Conservation (phyloP, 1,284 basidiomycete genomes). For the Laetiporus sulphureus region DNA sequence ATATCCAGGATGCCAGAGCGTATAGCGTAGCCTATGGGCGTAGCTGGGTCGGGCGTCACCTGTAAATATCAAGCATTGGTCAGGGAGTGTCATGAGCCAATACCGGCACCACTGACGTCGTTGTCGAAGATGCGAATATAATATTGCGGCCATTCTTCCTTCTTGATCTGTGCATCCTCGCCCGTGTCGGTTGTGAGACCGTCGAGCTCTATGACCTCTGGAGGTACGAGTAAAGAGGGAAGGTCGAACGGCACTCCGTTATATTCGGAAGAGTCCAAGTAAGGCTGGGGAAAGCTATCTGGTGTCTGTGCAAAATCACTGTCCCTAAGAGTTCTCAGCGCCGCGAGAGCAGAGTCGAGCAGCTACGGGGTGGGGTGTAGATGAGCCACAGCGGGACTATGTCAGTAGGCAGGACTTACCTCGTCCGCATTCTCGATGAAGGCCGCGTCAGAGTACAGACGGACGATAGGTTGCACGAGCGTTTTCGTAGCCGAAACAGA, state of each 20-base stretch:
- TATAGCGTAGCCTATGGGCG: conserved; percentile 75
- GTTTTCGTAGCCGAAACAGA: conserved; percentile 48
- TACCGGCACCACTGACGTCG: conserved; percentile 47
- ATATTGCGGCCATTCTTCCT: conserved; percentile 75
- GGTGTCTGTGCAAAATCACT: conserved; percentile 49
- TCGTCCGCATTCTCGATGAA: conserved; percentile 50
- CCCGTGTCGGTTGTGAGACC: conserved; percentile 56
- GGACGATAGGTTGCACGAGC: conserved; percentile 53
- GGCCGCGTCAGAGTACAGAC: conserved; percentile 37
- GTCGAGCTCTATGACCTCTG: conserved; percentile 78
- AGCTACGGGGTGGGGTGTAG: conserved; percentile 45
- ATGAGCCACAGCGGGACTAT: neutral
- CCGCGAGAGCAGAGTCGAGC: conserved; percentile 54
- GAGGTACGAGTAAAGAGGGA: conserved; percentile 78
- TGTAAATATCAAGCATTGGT: conserved; percentile 23
- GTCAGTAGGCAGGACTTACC: conserved; percentile 29
- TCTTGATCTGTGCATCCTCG: conserved; percentile 63
- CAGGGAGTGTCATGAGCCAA: neutral
- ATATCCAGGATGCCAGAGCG: conserved; percentile 78
- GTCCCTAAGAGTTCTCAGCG: conserved; percentile 47
- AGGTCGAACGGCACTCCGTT: conserved; percentile 56
- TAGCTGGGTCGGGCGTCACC: conserved; percentile 72
- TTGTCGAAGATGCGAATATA: conserved; percentile 73
- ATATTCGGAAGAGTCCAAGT: conserved; percentile 41
- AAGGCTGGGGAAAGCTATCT: conserved; percentile 63